These are phyloP conservation scores for Cladosporium sp. DNA, from an alignment of 2,329 filamentous ascomycete species.

Conservation along the genomic window DNA sequence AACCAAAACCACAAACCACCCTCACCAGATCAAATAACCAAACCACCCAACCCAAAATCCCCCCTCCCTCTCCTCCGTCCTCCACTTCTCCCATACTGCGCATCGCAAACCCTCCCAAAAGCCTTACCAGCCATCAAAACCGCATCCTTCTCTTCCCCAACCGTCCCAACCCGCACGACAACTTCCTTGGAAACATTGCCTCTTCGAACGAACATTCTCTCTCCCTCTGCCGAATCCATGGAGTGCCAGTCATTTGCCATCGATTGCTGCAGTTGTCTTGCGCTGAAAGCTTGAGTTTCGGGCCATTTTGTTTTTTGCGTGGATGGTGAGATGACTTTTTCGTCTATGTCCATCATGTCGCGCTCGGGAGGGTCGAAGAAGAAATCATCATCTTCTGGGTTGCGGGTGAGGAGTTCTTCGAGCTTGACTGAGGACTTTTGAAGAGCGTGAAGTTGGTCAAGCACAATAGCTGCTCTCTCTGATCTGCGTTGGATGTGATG, in stretches of 20 bases:
- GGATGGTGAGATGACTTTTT: background rate
- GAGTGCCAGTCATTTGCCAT: conserved; percentile 45
- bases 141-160: conserved; percentile 9
- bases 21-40: background rate
- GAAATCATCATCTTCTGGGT: background rate
- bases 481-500: conserved; percentile 15
- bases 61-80: background rate
- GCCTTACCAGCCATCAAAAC: background rate
- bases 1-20: no score
- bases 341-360: background rate
- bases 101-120: background rate
- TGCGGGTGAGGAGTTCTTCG: conserved; percentile 7
- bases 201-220: conserved; percentile 44
- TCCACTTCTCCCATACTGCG: background rate
- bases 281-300: conserved; percentile 23
- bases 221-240: conserved; percentile 25
- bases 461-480: background rate
- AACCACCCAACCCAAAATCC: background rate
- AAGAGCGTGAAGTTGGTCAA: background rate
- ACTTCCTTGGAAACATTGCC: conserved; percentile 44
- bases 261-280: conserved; percentile 40
- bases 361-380: conserved; percentile 5
- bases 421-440: conserved; percentile 9
- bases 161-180: conserved; percentile 31
- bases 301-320: conserved; percentile 13